A percentile compares a stretch with the other conserved stretches of the same genome.
phyloP scores from a whole-genome alignment of 176 grass and related monocot species.

The Rhynchospora pubera region DNA sequence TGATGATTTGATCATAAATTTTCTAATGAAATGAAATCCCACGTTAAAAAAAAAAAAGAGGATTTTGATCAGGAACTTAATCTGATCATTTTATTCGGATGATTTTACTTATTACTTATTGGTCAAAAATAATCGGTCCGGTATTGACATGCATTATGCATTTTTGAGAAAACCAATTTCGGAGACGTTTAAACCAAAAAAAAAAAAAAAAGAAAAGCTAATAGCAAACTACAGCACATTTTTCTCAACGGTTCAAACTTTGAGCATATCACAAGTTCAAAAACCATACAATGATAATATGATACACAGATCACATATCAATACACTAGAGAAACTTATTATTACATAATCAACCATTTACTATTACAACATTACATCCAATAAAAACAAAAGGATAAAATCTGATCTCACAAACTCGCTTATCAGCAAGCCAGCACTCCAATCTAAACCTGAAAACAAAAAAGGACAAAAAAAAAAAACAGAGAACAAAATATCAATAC shows the following conservation, averaged over 20 bases:
- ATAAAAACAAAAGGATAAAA: background rate
- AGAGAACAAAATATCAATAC: background rate
- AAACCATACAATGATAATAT: slow-evolving; percentile 5
- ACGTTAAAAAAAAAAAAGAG: no score
- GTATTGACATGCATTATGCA: no score
- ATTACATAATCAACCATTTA: background rate
- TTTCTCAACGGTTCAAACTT: background rate
- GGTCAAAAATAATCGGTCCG: no score
- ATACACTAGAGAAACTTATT: background rate
- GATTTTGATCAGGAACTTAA: no score
- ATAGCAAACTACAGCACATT: background rate
- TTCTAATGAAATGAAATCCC: no score
- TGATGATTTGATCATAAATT: no score
- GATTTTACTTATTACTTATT: no score
- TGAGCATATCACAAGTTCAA: background rate
- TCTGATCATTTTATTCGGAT: no score
- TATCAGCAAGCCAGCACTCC: background rate
- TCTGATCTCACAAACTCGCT: background rate
- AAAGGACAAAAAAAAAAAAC: background rate
- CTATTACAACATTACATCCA: background rate
- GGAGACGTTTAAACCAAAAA: background rate
- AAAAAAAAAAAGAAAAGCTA: background rate
- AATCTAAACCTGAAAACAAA: background rate
- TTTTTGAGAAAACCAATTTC: background rate
- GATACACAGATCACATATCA: slow-evolving; percentile 1